Conservation (phyloP, 352 stramenopile species). For the Phytophthora litchii region DNA sequence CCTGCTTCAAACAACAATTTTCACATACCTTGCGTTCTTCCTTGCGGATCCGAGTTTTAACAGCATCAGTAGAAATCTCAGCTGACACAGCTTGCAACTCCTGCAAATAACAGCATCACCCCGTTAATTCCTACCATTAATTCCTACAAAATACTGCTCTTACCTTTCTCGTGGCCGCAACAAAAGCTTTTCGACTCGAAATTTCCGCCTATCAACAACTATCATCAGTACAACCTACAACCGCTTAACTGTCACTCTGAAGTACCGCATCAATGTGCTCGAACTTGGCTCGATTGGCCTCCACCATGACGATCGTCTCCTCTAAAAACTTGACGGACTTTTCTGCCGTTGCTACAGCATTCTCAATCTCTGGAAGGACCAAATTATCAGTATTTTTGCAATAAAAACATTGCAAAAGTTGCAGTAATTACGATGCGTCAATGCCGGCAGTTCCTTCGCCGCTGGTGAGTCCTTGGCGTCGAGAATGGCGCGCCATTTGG, state of each 20-base stretch:
- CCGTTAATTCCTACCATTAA: not conserved
- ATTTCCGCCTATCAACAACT: slow-evolving; percentile 47
- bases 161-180: slow-evolving; percentile 63
- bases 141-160: not conserved
- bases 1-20: not conserved
- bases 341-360: slow-evolving; percentile 56
- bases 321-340: slow-evolving; percentile 85
- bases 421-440: slow-evolving; percentile 54
- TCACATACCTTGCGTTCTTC: slow-evolving; percentile 65
- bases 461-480: slow-evolving; percentile 49
- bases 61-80: slow-evolving; percentile 64
- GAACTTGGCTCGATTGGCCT: slow-evolving; percentile 80
- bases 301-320: slow-evolving; percentile 84
- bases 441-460: slow-evolving; percentile 55
- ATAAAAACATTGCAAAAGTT: slow-evolving; percentile 2
- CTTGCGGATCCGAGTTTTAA: slow-evolving; percentile 60
- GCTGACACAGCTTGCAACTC: slow-evolving; percentile 54
- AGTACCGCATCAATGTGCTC: slow-evolving; percentile 77
- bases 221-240: not conserved
- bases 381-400: not conserved
- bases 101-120: slow-evolving; percentile 5
- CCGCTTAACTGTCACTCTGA: not conserved
- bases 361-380: slow-evolving; percentile 59
- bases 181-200: slow-evolving; percentile 70
- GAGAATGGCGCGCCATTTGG: slow-evolving; percentile 66